These are phyloP conservation scores for Penicillium olsonii DNA, from an alignment of 2,329 filamentous ascomycete genomes.

Conservation along the genomic window DNA sequence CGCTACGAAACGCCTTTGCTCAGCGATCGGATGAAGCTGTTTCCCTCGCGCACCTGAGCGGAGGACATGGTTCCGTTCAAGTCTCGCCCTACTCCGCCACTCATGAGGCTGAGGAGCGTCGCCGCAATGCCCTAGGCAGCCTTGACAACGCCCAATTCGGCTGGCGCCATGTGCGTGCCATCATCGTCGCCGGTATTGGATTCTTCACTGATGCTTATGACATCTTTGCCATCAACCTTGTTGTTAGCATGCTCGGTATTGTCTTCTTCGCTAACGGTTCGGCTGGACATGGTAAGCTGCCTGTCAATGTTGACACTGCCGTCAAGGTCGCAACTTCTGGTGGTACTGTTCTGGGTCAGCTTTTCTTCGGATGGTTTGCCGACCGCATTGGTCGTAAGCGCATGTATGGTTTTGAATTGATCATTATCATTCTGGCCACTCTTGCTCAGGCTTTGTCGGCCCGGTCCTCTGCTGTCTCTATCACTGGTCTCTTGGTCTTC, in stretches of 20 bases:
- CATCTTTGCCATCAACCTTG: constrained; percentile 75
- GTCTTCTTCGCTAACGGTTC: constrained; percentile 69
- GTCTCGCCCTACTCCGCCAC: neutral
- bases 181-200: constrained; percentile 77
- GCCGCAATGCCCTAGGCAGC: constrained; percentile 75
- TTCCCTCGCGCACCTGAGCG: neutral
- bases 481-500: constrained; percentile 65
- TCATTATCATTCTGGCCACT: constrained; percentile 78
- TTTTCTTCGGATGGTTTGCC: constrained; percentile 76
- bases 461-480: constrained; percentile 62
- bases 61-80: neutral
- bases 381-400: constrained; percentile 76
- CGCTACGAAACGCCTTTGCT: neutral
- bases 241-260: constrained; percentile 75
- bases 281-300: constrained; percentile 54
- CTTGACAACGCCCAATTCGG: constrained; percentile 80
- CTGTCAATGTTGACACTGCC: constrained; percentile 69
- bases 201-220: constrained; percentile 89
- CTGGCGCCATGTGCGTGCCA: constrained; percentile 79
- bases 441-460: constrained; percentile 70
- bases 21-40: neutral
- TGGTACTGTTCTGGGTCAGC: constrained; percentile 80
- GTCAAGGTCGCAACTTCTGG: constrained; percentile 85
- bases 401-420: constrained; percentile 82
- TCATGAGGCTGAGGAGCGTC: constrained; percentile 71